Base-by-base conservation (phyloP, 345 rosid genomes). In the Salix arbutifolia region DNA sequence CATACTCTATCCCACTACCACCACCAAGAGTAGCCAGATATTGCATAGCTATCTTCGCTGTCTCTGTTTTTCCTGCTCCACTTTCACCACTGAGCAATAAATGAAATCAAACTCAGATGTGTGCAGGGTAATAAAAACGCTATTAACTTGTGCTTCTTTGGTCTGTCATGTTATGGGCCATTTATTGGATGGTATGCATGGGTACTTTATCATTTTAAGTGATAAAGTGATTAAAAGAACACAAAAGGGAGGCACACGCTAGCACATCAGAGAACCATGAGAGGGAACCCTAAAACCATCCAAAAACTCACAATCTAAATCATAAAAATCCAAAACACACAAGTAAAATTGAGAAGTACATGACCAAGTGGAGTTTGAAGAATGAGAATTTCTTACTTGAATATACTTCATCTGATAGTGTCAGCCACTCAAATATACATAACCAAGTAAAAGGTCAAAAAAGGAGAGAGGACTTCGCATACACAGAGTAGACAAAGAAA, bases 21-120 rank as follows among this genome's bases (percentile, higher is more conserved):
- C 98, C 99, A 82, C 99, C 99, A 80, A 93, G 98, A 77, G 98
- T 97, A 83, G 99, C 99, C 86, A 96, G 85, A 86, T 93, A 96
- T 73, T 96, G 99, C 99, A 96, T 96, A 62, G 98, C 97, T 86
- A 96, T 96, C 90, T 96, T 96, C 66, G 99, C 99, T 31, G 99
- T 93, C 89, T 96, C 98, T 30, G 99, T 96, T 86, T 96, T 96
- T 76, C 99, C 99, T 25, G 99, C 99, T 79, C 98, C 99, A 89
- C 99, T 95, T 86, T 95, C 99, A 72, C 99, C 99, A 40, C 99
- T 96, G 89, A 30, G 76, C 76, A 87, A 77, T 58, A 89, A 80
- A 67, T 62, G 65, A 78, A 71, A 40, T 52, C 5, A 33, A n/a
- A 70, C 30, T 21, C n/a, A 50, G 61, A 35, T 75, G 42, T 8